These are phyloP conservation scores for Teunomyces tritomae DNA, from an alignment of 805 yeast genomes.

Conservation along the genomic window DNA sequence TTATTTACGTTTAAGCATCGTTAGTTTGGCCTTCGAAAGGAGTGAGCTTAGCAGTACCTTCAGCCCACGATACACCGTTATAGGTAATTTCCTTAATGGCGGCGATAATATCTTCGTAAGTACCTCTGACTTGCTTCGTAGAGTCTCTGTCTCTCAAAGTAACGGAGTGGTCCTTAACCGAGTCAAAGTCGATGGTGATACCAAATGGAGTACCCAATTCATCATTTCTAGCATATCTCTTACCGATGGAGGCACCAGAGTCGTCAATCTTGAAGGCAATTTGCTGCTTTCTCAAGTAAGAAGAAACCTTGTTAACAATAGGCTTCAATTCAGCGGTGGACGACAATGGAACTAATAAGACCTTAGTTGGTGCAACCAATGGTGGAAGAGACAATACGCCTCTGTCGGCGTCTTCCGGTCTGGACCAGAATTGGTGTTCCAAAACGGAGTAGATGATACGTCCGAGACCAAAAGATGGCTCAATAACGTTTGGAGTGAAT, in stretches of 20 bases:
- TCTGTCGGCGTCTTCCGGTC: conserved; percentile 88
- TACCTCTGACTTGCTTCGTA: conserved; percentile 94
- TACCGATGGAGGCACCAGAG: conserved; percentile 95
- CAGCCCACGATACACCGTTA: conserved; percentile 75
- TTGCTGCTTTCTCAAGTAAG: conserved; percentile 70
- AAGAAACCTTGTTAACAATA: conserved; percentile 65
- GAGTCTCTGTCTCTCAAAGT: conserved; percentile 97
- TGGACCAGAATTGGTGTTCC: conserved; percentile 93
- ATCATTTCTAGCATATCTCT: conserved; percentile 96
- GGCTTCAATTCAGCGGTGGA: conserved; percentile 79
- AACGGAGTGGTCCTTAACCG: conserved; percentile 80
- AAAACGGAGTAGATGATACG: conserved; percentile 90
- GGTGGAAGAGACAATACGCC: conserved; percentile 89
- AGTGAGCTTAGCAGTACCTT: conserved; percentile 71
- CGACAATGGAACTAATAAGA: conserved; percentile 89
- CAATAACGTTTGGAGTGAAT: conserved; percentile 94
- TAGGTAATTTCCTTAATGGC: conserved; percentile 78
- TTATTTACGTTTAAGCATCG: conserved; percentile 12
- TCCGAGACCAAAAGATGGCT: conserved; percentile 99
- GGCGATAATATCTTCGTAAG: conserved; percentile 61
- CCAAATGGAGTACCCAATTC: conserved; percentile 99
- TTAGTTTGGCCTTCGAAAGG: conserved; percentile 72
- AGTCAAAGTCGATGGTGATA: conserved; percentile 93
- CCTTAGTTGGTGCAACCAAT: conserved; percentile 96
- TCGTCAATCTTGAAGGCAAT: conserved; percentile 96